Evolutionary conservation across 225 moss, liverwort and hornwort genomes (phyloP), one percentile per base, ranked within the genome.

Genomic region (Physcomitrellopsis africana): DNA sequence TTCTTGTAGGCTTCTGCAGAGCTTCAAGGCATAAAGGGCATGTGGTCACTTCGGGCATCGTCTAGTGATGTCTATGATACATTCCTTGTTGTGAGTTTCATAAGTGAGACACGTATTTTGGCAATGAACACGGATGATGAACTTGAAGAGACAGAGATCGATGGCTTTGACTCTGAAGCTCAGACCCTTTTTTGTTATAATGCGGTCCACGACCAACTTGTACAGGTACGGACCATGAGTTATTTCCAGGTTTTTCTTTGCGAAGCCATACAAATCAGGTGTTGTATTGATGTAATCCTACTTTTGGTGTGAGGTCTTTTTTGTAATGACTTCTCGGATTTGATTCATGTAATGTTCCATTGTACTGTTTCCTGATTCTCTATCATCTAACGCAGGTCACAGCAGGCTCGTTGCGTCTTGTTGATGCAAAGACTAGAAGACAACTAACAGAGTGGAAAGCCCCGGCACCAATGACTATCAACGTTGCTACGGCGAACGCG

Each of bases 21-120:
- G 70, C 86, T 93, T 51, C 93, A 93, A 83, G 93, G 93, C 61
- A 91, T 93, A 60, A 93, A 91, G 69, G 93, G 93, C 71, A 93
- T 93, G 91, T 93, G 93, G 93, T 93, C 93, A 22, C 74, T 93
- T n/a, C 84, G 89, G 54, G 87, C 89, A 77, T 93, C 91, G 51
- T 93, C 93, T 27, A 82, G 74, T 73, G 93, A 93, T 66, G 65
- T 86, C 13, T 93, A 77, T 67, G 91, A 93, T 65, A 89, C 86
- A 14, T 91, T 93, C 75, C 84, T 93, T 61, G 93, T 93, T n/a
- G 91, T 93, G 72, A 93, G 93, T 82, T 93, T 91, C 67, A 93
- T 93, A 65, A 93, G 93, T 60, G 93, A 93, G 86, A 93, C 93
- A 54, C 93, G 93, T 41, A 86, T 91, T 69, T 79, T 93, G 87